Conservation (phyloP, 2,329 filamentous ascomycete genomes). For the Exophiala oligosperma region DNA sequence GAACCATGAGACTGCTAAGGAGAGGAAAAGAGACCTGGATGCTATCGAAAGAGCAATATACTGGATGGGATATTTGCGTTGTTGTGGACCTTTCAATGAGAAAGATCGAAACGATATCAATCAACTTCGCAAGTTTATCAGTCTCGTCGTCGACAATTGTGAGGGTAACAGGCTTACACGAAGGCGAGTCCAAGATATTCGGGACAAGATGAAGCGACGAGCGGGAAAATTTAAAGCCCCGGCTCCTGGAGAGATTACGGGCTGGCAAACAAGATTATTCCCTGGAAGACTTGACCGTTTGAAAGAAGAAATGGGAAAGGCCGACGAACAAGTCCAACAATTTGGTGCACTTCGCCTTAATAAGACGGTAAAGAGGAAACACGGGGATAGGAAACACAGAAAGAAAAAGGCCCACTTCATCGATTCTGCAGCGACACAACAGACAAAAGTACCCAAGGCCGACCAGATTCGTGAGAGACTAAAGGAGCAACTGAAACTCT, state of each 20-base stretch:
- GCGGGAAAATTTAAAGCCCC: background rate
- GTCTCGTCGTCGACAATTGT: constrained; percentile 15
- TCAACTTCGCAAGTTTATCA: constrained; percentile 19
- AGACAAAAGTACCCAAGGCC: background rate
- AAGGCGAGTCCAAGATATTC: constrained; percentile 19
- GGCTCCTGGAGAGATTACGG: background rate
- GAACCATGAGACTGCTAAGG: constrained; percentile 22
- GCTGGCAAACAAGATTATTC: constrained; percentile 7
- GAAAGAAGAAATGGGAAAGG: constrained; percentile 5
- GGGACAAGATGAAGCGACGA: constrained; percentile 22
- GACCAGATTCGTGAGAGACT: constrained; percentile 6
- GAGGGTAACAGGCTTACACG: constrained; percentile 14
- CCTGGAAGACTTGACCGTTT: constrained; percentile 4
- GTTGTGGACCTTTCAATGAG: constrained; percentile 9
- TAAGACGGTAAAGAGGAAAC: background rate
- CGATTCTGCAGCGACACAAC: background rate
- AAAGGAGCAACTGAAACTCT: constrained; percentile 9
- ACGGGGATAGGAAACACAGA: background rate
- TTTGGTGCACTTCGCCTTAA: constrained; percentile 6
- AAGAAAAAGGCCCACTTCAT: constrained; percentile 13
- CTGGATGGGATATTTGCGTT: constrained; percentile 15
- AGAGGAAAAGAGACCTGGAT: constrained; percentile 21
- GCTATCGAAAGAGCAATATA: constrained; percentile 12
- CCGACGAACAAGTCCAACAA: constrained; percentile 5
- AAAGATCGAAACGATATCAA: constrained; percentile 19